Evolutionary conservation across 805 yeast genomes (phyloP).

Genomic region (Saturnispora galanensis): DNA sequence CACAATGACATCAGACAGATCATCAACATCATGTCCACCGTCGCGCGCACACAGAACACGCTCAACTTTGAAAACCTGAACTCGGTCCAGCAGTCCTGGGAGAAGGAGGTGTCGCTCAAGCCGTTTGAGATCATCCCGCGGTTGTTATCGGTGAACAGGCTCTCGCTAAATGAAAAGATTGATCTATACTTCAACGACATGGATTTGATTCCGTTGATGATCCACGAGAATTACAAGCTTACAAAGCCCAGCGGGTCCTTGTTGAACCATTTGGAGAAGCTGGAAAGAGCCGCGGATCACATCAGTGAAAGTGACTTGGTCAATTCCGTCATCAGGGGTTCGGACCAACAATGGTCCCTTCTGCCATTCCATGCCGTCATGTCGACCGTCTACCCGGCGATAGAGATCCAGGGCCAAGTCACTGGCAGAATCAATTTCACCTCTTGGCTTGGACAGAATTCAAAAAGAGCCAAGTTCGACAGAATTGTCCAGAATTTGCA

Average conservation of each 20-base stretch:
- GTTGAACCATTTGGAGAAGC: conserved; percentile 47
- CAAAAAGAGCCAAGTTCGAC: conserved; percentile 68
- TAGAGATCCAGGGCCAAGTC: conserved; percentile 61
- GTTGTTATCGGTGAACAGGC: conserved; percentile 50
- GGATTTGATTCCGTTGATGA: conserved; percentile 90
- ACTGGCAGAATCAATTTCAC: conserved; percentile 70
- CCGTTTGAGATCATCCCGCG: conserved; percentile 83
- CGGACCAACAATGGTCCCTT: conserved; percentile 90
- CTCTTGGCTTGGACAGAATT: conserved; percentile 82
- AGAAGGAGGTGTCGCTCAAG: conserved; percentile 80
- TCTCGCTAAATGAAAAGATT: conserved; percentile 68
- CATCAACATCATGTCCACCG: conserved; percentile 79
- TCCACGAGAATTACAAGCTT: conserved; percentile 81
- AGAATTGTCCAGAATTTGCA: conserved; percentile 80
- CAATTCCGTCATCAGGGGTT: conserved; percentile 72
- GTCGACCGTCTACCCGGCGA: conserved; percentile 77
- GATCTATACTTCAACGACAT: conserved; percentile 89
- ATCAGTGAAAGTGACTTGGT: conserved; percentile 80
- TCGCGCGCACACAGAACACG: conserved; percentile 57
- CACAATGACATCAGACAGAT: conserved; percentile 91
- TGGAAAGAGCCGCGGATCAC: conserved; percentile 74
- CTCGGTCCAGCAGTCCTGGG: conserved; percentile 62
- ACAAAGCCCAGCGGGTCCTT: conserved; percentile 47
- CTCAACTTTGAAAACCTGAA: conserved; percentile 58
- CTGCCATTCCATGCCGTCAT: conserved; percentile 84